Evolutionary conservation across 2,329 filamentous ascomycete genomes (phyloP), one percentile per base, ranked within the genome.

Genomic region (Fusarium sp.): DNA sequence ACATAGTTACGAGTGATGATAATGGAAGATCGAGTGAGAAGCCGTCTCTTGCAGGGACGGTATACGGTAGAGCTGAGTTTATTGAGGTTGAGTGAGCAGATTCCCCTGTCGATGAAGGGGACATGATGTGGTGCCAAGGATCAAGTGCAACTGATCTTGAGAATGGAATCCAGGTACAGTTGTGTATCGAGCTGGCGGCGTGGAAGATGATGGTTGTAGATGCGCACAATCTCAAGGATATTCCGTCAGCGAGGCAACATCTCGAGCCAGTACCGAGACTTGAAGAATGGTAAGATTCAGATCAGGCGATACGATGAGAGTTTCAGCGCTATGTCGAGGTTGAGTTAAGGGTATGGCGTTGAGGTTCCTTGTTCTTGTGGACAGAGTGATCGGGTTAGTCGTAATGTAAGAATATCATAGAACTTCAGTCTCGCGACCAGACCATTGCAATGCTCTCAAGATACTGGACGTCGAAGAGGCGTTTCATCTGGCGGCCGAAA

Each of bases 21-120:
- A 78, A 76, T 25, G 80, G 76, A 42, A 82, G 73, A 43, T 84
- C 82, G 65, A 83, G 77, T 37, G 76, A 75, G 69, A 84, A 84
- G 53, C 64, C 76, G 38, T 83, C 80, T 63, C 81, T 75, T 31
- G 75, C 77, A 19, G 78, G 77, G 47, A 82, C 65, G n/a, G 78
- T 75, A 59, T 79, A 84, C 27, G 75, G 75, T 63, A 78, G 77
- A 57, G 76, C 71, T 31, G 74, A 75, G 44, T 73, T 75, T 46
- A 72, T 73, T 29, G 72, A 71, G 41, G 70, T 72, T 55, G 80
- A 81, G 57, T 75, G 76, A 65, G 81, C 80, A 61, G 82, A 84
- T 73, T 82, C 81, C 70, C 78, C 80, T 65, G 80, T 82, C 68
- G 81, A 83, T 33, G 81, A 83, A 70, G 81, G 80, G 73, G 81